Evolutionary conservation across 257 asterid genomes (phyloP).

Genomic region (Solanum dulcamara): DNA sequence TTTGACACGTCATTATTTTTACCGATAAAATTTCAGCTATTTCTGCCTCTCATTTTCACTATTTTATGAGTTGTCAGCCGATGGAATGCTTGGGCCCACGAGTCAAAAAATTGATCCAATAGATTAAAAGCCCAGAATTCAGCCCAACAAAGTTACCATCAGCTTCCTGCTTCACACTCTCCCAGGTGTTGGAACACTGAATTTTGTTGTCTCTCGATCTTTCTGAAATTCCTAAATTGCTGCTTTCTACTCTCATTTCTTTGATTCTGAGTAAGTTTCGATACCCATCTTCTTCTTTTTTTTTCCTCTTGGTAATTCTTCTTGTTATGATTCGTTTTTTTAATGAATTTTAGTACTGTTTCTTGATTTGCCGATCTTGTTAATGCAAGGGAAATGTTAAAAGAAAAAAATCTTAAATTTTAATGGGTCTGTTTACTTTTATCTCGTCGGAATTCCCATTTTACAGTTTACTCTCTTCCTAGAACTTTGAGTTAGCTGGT

Average conservation of each 20-base stretch:
- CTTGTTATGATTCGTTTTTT: not conserved
- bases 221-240: not conserved
- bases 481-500: not conserved
- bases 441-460: not conserved
- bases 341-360: not conserved
- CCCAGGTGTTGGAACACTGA: not conserved
- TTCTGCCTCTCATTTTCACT: not conserved
- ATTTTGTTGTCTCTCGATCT: not conserved
- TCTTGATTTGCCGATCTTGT: not conserved
- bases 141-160: not conserved
- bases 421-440: not conserved
- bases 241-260: not conserved
- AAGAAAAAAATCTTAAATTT: not conserved
- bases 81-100: not conserved
- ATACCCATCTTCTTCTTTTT: not conserved
- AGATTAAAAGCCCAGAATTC: not conserved
- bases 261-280: not conserved
- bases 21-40: no score
- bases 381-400: not conserved
- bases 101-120: not conserved
- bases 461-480: not conserved
- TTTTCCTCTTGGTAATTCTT: not conserved
- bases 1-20: no score
- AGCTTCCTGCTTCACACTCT: not conserved
- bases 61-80: not conserved